Base-by-base conservation (phyloP, 352 stramenopile genomes). In the Globisporangium viniferum region DNA sequence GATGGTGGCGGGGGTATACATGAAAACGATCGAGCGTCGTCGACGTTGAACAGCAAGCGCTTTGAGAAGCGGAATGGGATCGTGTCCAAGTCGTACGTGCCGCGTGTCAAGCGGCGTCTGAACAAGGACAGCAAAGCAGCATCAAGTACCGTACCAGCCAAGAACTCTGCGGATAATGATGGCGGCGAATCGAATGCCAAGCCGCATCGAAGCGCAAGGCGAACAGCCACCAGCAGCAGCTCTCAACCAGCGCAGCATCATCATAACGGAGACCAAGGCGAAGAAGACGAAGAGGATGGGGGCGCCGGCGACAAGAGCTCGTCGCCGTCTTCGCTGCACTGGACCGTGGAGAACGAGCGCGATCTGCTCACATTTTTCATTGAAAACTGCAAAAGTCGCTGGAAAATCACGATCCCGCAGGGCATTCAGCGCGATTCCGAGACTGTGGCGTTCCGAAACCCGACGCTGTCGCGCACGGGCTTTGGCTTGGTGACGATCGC, bases 341-440 rank as follows among this genome's bases (percentile, higher is more conserved):
- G 86, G 86, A 92, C 75, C 1, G 74, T 81, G 1, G 70, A 72
- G 12, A 72, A 89, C 35, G 82, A 94, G 49, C 73, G 81, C 20
- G 73, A 79, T 20, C 72, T 94, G 54, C 62, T 92, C 8, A 72
- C 88, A 14, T 85, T 83, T 24, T 92, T 91, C 60, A 83, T 94
- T 62, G 82, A 88, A 15, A 89, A 83, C 36, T 86, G 81, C 58
- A 81, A 78, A 41, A 86, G 68, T 54, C 79, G 80, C 2, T 94
- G 86, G 86, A 79, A 76, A 64, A 77, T 92, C 46, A 29, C 71
- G 6, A 74, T 92, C 59, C 86, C 86, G 2, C 79, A 82, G 59
- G 80, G 78, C 24, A 70, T 94, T 31, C 84, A 91, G 39, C 78
- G 78, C 33, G 76, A 84, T 6, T 72, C 75, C 2, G 84, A 92